These are phyloP conservation scores for Elsinoe arachidis DNA, from an alignment of 2,329 filamentous ascomycete species.

Conservation along the genomic window DNA sequence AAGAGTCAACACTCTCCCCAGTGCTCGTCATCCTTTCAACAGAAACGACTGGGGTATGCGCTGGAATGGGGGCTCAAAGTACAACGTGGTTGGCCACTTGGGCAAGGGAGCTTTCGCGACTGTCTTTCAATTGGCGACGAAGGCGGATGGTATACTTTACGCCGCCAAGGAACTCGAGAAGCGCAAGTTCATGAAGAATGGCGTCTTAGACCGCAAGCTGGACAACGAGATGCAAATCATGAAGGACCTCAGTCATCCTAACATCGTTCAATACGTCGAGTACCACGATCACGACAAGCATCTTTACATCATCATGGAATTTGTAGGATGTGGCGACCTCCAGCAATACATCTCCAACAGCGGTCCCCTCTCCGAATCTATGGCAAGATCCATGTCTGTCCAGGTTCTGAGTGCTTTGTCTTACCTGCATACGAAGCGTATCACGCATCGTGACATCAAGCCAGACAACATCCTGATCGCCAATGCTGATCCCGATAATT, in stretches of 20 bases:
- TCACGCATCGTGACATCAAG: constrained; percentile 97
- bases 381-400: constrained; percentile 61
- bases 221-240: constrained; percentile 98
- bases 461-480: constrained; percentile 92
- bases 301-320: constrained; percentile 97
- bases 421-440: constrained; percentile 79
- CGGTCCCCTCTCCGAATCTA: constrained; percentile 55
- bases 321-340: constrained; percentile 71
- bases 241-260: constrained; percentile 70
- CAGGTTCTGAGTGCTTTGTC: constrained; percentile 75
- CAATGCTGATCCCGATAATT: constrained; percentile 51
- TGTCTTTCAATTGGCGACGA: constrained; percentile 82
- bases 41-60: constrained; percentile 54
- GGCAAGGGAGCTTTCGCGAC: constrained; percentile 93
- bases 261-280: constrained; percentile 87
- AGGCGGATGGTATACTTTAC: constrained; percentile 71
- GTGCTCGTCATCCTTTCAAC: constrained; percentile 17
- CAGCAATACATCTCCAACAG: constrained; percentile 59
- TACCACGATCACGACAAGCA: constrained; percentile 73
- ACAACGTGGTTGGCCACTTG: constrained; percentile 73
- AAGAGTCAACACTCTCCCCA: constrained; percentile 13
- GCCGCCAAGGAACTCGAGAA: constrained; percentile 96
- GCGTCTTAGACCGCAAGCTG: constrained; percentile 78
- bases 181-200: constrained; percentile 85
- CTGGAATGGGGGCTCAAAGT: constrained; percentile 72